Evolutionary conservation across 2,329 filamentous ascomycete genomes (phyloP), one percentile per base, ranked within the genome.

Genomic region (Dothideomycetidae sp.): DNA sequence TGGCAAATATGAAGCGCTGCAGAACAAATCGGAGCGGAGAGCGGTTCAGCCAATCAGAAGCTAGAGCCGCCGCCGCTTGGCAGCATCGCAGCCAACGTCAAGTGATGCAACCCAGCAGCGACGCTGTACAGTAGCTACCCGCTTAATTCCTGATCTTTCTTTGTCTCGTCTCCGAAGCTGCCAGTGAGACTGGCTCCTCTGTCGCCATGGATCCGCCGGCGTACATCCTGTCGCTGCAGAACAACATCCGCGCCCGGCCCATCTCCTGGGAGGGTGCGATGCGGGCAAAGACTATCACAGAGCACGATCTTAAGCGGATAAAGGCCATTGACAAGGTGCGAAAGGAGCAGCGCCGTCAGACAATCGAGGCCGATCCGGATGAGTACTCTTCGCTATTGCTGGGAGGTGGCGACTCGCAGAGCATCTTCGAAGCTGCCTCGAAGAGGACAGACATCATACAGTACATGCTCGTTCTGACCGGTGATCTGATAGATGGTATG

Each of bases 211-310:
- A 94, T 57, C 81, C 84, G 50, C 86, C 86, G 42, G 81, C 82
- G 42, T 94, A 94, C 61, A 73, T 82, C 47, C 71, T 75, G 56
- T 88, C 84, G 49, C 72, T 94, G 50, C 86, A 93, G 67, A 92
- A 83, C 73, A 96, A 96, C 69, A 93, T 96, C 59, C 83, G 90
- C 56, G 81, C 83, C 55, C 76, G 90, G 49, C 86, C 86, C 47
- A 93, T 98, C 62, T 86, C 88, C 41, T 98, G 90, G 90, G 88
- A 96, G 62, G 88, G 88, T 52, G 86, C 88, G 52, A 84, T 93
- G 48, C 76, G 90, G 59, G 84, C 84, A 50, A 84, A 86, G 59
- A 90, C 84, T 54, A 81, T 98, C 62, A 93, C 82, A 41, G 88
- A 96, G 50, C 78, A 81, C 49, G 88, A 98, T 61, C 74, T 94